Conservation (phyloP, 1,284 basidiomycete genomes). For the Leccinum pachyderme region DNA sequence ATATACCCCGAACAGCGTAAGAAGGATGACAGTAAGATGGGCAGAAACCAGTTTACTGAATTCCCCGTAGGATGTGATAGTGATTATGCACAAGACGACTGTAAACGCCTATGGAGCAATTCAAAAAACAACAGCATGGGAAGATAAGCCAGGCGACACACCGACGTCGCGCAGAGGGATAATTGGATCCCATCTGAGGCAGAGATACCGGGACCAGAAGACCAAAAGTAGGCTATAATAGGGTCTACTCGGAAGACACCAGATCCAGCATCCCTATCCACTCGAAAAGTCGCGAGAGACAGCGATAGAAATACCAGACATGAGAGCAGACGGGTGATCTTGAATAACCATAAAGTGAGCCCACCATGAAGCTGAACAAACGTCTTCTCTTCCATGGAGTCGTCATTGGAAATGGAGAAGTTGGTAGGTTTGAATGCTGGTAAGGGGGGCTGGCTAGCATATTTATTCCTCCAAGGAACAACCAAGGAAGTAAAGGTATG, state of each 20-base stretch:
- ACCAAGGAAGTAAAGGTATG: neutral
- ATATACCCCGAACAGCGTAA: slow-evolving; percentile 37
- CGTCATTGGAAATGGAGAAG: neutral
- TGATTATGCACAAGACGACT: neutral
- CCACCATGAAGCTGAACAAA: neutral
- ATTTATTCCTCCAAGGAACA: neutral
- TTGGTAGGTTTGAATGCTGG: neutral
- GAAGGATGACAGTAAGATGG: neutral
- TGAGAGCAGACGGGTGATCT: neutral
- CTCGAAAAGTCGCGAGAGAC: neutral
- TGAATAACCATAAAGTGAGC: neutral
- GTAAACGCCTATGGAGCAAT: neutral
- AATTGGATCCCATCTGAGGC: neutral
- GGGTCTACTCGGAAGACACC: neutral
- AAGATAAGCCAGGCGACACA: neutral
- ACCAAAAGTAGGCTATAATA: neutral
- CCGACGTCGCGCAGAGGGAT: slow-evolving; percentile 1
- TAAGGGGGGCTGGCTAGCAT: neutral
- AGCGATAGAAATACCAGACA: slow-evolving; percentile 1
- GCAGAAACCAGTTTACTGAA: slow-evolving; percentile 2
- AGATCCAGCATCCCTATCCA: neutral
- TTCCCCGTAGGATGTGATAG: neutral
- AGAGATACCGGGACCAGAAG: neutral
- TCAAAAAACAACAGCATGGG: neutral
- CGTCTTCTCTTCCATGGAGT: neutral